A percentile compares a stretch with the other conserved stretches of the same genome.
Evolutionary conservation across 371 early-diverging fungal genomes (phyloP).

Genomic region (Choanephora cucurbitarum): DNA sequence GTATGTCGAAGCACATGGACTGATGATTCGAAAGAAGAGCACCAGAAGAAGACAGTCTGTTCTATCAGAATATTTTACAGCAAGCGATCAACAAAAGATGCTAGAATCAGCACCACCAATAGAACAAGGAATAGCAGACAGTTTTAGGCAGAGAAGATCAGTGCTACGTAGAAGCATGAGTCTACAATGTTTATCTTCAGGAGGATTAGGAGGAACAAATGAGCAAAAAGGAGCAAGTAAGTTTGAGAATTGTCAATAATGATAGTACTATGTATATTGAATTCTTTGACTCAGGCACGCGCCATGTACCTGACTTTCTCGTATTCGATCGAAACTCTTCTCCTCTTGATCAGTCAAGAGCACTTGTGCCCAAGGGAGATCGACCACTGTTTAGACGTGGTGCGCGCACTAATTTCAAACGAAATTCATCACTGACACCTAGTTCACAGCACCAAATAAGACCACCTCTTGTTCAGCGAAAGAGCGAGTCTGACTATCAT

Average conservation of each 20-base stretch:
- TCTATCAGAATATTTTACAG: constrained; percentile 51
- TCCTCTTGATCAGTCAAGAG: constrained; percentile 47
- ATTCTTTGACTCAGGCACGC: constrained; percentile 8
- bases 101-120: constrained; percentile 20
- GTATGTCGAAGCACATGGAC: constrained; percentile 46
- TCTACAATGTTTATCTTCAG: constrained; percentile 37
- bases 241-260: too few relatives aligned
- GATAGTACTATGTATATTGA: too few relatives aligned
- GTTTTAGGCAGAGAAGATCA: constrained; percentile 19
- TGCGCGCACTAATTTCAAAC: constrained; percentile 54
- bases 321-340: constrained; percentile 56
- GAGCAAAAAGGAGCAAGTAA: constrained; percentile 4
- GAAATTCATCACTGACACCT: constrained; percentile 37
- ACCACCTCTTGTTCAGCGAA: constrained; percentile 9
- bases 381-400: constrained; percentile 50
- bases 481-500: constrained; percentile 20
- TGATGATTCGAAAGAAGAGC: constrained; percentile 31
- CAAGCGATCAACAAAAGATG: constrained; percentile 38
- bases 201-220: constrained; percentile 28
- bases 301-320: constrained; percentile 39
- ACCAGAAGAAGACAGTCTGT: constrained; percentile 50
- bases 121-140: constrained; percentile 4
- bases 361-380: constrained; percentile 50
- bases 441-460: constrained; percentile 3
- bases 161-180: constrained; percentile 52